phyloP scores from a whole-genome alignment of 768 basidiomycete species.

The Ephemerocybe angulata region DNA sequence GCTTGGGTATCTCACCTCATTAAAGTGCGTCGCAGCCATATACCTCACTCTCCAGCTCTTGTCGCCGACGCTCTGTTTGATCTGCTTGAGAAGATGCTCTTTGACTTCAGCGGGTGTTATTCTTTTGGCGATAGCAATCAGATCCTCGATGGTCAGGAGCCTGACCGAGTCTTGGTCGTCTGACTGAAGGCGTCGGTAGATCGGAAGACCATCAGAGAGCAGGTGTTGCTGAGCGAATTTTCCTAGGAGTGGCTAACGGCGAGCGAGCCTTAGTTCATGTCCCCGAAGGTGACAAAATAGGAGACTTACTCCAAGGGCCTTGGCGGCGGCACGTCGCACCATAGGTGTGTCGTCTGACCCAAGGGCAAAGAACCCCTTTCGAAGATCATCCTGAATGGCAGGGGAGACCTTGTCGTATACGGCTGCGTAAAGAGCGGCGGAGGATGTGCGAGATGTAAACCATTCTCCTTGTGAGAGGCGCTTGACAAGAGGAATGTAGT shows the following conservation, averaged over 20 bases:
- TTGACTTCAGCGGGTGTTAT: slow-evolving; percentile 87
- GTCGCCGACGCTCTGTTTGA: slow-evolving; percentile 84
- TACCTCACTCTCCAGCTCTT: slow-evolving; percentile 99
- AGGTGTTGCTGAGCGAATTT: slow-evolving; percentile 78
- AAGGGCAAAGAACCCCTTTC: slow-evolving; percentile 78
- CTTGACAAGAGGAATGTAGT: slow-evolving; percentile 87
- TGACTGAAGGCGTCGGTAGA: slow-evolving; percentile 89
- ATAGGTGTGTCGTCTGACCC: slow-evolving; percentile 96
- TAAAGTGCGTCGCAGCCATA: slow-evolving; percentile 97
- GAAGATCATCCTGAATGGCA: slow-evolving; percentile 77
- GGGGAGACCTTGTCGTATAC: slow-evolving; percentile 80
- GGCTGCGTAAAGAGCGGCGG: slow-evolving; percentile 88
- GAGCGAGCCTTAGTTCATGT: slow-evolving; percentile 15
- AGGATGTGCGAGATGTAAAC: slow-evolving; percentile 97
- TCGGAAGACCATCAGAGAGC: slow-evolving; percentile 80
- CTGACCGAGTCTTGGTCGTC: slow-evolving; percentile 99
- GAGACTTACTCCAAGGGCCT: slow-evolving; percentile 85
- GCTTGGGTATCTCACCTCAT: slow-evolving; percentile 77
- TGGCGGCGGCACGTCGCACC: slow-evolving; percentile 95
- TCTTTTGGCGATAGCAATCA: slow-evolving; percentile 87
- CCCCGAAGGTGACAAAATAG: neutral
- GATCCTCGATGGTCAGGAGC: slow-evolving; percentile 89
- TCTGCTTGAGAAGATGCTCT: slow-evolving; percentile 82
- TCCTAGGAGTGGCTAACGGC: slow-evolving; percentile 66
- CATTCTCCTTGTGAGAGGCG: slow-evolving; percentile 92